These are phyloP conservation scores for Zea luxurians DNA, from an alignment of 176 grass and related monocot genomes.

Conservation along the genomic window DNA sequence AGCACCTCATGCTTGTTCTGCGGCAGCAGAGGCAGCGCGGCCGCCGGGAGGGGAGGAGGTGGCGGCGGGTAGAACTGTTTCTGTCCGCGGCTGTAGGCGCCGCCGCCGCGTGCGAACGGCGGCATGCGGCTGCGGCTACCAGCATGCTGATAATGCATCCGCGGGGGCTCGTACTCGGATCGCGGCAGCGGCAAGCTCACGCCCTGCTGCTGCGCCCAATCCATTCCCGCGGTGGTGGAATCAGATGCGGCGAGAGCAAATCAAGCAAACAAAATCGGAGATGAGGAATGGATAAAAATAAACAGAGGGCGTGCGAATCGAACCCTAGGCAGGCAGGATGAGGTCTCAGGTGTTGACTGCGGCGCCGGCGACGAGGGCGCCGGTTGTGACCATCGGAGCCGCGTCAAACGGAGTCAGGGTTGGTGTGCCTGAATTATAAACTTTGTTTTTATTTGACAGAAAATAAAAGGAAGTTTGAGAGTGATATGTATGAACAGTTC, in stretches of 20 bases:
- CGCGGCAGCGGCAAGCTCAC: constrained; percentile 33
- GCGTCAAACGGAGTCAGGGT: constrained; percentile 22
- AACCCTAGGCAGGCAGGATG: neutral
- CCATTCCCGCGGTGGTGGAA: constrained; percentile 14
- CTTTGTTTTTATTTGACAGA: neutral
- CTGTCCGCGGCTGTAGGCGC: constrained; percentile 20
- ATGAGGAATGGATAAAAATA: neutral
- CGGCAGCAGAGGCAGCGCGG: neutral
- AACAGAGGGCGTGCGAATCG: neutral
- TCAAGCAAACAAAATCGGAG: neutral
- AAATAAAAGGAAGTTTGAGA: neutral
- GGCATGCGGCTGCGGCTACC: constrained; percentile 35
- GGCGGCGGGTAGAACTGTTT: constrained; percentile 46
- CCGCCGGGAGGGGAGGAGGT: constrained; percentile 5
- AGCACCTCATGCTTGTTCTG: constrained; percentile 72
- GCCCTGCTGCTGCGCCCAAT: constrained; percentile 33
- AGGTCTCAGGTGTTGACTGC: neutral
- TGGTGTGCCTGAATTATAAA: neutral
- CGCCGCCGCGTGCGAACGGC: constrained; percentile 49
- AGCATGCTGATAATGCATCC: constrained; percentile 52
- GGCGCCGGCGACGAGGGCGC: neutral
- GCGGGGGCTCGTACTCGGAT: neutral
- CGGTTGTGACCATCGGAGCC: constrained; percentile 28
- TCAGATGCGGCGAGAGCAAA: constrained; percentile 37
- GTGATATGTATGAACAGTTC: neutral